Base-by-base conservation (phyloP, 1,284 basidiomycete genomes). In the Tranzscheliella williamsii region DNA sequence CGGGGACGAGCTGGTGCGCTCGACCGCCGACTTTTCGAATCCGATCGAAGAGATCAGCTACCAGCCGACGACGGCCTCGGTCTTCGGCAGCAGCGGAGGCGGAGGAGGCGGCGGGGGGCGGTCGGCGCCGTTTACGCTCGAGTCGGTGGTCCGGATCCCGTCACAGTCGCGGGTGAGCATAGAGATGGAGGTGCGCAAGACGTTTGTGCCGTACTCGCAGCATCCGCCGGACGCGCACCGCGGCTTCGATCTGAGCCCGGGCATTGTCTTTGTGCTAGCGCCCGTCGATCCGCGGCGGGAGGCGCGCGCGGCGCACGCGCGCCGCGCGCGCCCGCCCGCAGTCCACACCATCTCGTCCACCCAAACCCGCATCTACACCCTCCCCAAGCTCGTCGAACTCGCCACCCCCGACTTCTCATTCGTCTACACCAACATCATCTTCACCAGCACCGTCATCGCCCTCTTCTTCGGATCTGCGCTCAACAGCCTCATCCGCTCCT, bases 381-480 rank as follows among this genome's bases (percentile, higher is more conserved):
- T 85, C 0, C 83, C 87, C 11, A 82, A 91, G 16, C 84, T 98
- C 21, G 85, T 95, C 32, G 90, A 95, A 76, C 83, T 96, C 20
- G 89, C 94, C 7, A 93, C 91, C 7, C 95, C 95, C 0, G 94
- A 98, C 80, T 98, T 98, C 79, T 93, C 89, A 73, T 97, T 98
- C 92, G 93, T 94, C 11, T 98, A 97, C 81, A 99, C 97, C 79
- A 93, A 97, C 57, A 97, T 97, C 46, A 67, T 77, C 42, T 75
- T 75, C 39, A 70, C 67, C 38, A 67, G 60, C 38, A 75, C 73
- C 23, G 52, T 70, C 22, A 54, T 78, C 8, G 92, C 94, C 26
- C 84, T 97, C 55, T 87, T 94, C 57, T 97, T 98, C 78, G 94
- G 94, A 31, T 89, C 85, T 63, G 80, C 94, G 36, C 90, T 96